Evolutionary conservation across 306 rosid genomes (phyloP), one percentile per base, ranked within the genome.

Genomic region (Cercis canadensis): DNA sequence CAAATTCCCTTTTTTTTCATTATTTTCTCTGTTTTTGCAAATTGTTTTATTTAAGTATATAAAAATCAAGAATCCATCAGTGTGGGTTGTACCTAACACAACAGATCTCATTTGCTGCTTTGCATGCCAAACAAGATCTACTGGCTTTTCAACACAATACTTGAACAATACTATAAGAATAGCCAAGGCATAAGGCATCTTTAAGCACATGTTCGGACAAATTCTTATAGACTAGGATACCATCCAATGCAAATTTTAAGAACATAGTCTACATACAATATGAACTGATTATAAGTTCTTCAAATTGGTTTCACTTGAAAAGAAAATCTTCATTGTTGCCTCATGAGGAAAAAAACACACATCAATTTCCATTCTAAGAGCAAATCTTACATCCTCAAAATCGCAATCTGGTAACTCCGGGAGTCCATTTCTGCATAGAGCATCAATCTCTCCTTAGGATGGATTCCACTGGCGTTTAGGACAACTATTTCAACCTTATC

Each of bases 401-500:
- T 71, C 31, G 59, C 11, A 18, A 41, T 75, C 55, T n/a, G 19
- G 61, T 43, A 61, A 78, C 62, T 15, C 63, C 77, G 74, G 65
- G 70, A 62, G 5, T 46, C 53, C 45, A 50, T 57, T 73, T 76
- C 47, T 6, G 15, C 15, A 62, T 32, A 66, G 46, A 67, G 57
- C 45, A 56, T 85, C 81, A 92, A 72, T 92, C 98, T 76, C 71
- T 86, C 84, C 98, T 87, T 29, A 92, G 87, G 7, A 6, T 56
- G 86, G 59, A 83, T 75, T 11, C 97, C 98, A 50, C 67, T 76
- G 0, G 88, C 96, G 63, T 90, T 90, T 54, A 92, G 80, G 77
- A 85, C 10, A 9, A 84, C 87, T 39, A 92, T 79, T 84, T 92
- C 97, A 56, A 92, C 78, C 52, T 80, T 82, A 81, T 92, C 96